These are phyloP conservation scores for Fusarium longipes DNA, from an alignment of 2,329 filamentous ascomycete genomes.

Conservation along the genomic window DNA sequence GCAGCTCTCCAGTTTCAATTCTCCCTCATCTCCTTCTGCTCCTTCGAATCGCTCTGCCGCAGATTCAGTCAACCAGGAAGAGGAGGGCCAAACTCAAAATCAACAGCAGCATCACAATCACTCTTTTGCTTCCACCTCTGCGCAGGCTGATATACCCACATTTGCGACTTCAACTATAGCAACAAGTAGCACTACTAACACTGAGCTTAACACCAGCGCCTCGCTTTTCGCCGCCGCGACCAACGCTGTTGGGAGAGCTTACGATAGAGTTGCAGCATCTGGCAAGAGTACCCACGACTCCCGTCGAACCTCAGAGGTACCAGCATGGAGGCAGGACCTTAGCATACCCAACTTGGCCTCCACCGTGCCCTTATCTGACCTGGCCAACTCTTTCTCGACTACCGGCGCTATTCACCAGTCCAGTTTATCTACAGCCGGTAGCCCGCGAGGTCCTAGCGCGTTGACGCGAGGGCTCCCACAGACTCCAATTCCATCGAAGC, in stretches of 20 bases:
- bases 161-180: conserved; percentile 15
- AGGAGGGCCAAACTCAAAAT: conserved; percentile 19
- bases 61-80: conserved; percentile 33
- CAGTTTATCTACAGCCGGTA: conserved; percentile 33
- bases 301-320: conserved; percentile 20
- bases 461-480: conserved; percentile 30
- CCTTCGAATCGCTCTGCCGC: conserved; percentile 20
- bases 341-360: conserved; percentile 35
- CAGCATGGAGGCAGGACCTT: conserved; percentile 43
- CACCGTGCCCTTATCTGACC: conserved; percentile 28
- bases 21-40: conserved; percentile 35
- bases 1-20: conserved; percentile 41
- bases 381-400: conserved; percentile 16
- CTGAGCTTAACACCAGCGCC: conserved; percentile 19
- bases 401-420: conserved; percentile 39
- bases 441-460: conserved; percentile 30
- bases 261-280: conserved; percentile 23
- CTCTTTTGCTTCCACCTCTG: conserved; percentile 18
- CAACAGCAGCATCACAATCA: conserved; percentile 10
- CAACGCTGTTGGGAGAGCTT: conserved; percentile 24
- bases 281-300: conserved; percentile 29
- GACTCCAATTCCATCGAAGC: conserved; percentile 43
- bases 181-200: conserved; percentile 6
- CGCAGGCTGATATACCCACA: conserved; percentile 20
- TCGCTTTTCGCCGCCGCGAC: conserved; percentile 23